phyloP scores from a whole-genome alignment of 148 eudicot species.

The Silene conica region DNA sequence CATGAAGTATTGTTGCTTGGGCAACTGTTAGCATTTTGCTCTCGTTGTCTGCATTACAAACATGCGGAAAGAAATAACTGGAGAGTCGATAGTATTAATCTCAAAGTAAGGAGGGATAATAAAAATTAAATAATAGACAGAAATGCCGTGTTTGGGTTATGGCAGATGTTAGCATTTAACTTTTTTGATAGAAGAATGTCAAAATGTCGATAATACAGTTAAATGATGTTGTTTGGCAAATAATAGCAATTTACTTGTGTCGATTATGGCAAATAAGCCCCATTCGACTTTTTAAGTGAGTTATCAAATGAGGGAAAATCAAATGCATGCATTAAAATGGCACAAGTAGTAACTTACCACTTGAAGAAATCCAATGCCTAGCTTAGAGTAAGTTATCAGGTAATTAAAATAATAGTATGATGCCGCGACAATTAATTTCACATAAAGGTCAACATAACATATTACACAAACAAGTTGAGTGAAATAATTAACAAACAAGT shows the following conservation, averaged over 20 bases:
- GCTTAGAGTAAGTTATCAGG: not conserved
- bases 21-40: not conserved
- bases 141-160: too few relatives aligned
- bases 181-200: not conserved
- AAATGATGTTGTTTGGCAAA: too few relatives aligned
- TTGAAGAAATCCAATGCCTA: not conserved
- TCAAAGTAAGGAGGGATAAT: too few relatives aligned
- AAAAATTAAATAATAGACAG: too few relatives aligned
- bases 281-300: too few relatives aligned
- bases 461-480: slow-evolving; percentile 7
- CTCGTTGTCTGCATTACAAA: not conserved
- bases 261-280: too few relatives aligned
- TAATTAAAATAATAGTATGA: not conserved
- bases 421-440: not conserved
- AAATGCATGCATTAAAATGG: not conserved
- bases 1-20: not conserved
- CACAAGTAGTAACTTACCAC: not conserved
- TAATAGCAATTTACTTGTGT: too few relatives aligned
- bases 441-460: slow-evolving; percentile 13
- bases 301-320: too few relatives aligned
- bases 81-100: too few relatives aligned
- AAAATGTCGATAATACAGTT: not conserved
- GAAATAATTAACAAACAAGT: not conserved
- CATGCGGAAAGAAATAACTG: too few relatives aligned
- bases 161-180: too few relatives aligned